Base-by-base conservation (phyloP, 1,139 yeast genomes). In the Blastobotrys illinoisensis region DNA sequence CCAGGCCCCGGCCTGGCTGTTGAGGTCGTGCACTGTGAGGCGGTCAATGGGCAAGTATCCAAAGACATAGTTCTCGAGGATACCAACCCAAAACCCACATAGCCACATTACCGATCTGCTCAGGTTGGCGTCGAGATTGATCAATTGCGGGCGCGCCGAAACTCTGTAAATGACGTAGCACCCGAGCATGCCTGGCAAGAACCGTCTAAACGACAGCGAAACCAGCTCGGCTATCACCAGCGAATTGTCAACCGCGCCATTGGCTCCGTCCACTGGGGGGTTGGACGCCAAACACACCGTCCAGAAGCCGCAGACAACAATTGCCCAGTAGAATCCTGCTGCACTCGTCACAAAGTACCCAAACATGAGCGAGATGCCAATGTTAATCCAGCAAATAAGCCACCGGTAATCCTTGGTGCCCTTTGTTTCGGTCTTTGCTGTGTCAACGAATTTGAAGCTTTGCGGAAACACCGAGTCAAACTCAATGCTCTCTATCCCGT, bases 41-140 rank as follows among this genome's bases (percentile, higher is more conserved):
- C 99, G 74, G 66, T 93, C 98, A 11, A 91, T 84, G 0, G 97
- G 97, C 18, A 93, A 72, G 58, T 91, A 74, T 64, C 89, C 97
- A 71, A 91, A 90, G 0, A 96, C 89, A 64, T 88, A 79, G 68
- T 90, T 90, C 67, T 91, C 91, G 64, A 90, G 75, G 46, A 88
- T 78, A 0, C 97, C 97, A 1, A 88, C 64, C 96, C 96, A 89
- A 64, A 87, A 86, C 5, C 85, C 75, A 0, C 91, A 86, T 59
- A 86, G 86, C 93, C 96, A 91, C 46, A 85, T 66, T 0, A 85
- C 46, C 0, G 82, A 63, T 54, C 88, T 79, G 51, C 82, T 77
- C 19, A 89, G 57, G 40, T 68, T 63, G 13, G 73, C 74, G 20
- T 60, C 57, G 53, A 65, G 57, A 14, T 59, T 62, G 1, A 53